Base-by-base conservation (phyloP, 2,329 filamentous ascomycete species). In the Cladobotryum mycophilum region DNA sequence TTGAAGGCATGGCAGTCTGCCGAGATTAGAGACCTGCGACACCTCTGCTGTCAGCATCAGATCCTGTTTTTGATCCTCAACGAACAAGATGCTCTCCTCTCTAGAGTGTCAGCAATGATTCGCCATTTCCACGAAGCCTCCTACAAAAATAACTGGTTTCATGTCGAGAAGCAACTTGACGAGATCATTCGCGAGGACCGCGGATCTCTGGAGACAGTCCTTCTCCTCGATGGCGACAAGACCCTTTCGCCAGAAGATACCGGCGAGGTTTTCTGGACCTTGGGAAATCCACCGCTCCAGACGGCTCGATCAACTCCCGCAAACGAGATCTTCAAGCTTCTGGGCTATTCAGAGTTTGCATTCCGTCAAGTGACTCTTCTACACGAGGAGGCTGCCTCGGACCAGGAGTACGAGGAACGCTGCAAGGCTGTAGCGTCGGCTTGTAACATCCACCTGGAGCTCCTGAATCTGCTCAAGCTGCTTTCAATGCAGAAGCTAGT, bases 141-240 rank as follows among this genome's bases (percentile, higher is more conserved):
- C 1, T 68, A 76, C 46, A 49, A 61, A 0, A 45, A 60, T 38
- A 81, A 80, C 53, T 30, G 67, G 2, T 44, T 43, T 1, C 18
- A 51, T 2, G 69, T 67, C 2, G 51, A 63, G 17, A 48, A 35
- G 0, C 55, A 36, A 12, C 52, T 79, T 1, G 69, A 75, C 18
- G 37, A 61, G 1, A 53, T 65, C 7, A 15, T 77, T 8, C 34
- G 47, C 5, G 13, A 34, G 8, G 36, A n/a, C 12, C 11, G 12
- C 37, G 45, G 15, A 3, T 38, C 56, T 2, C 45, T 71, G 8
- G 57, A 76, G 41, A 79, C 69, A 0, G 62, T 79, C 42, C 46
- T 85, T 14, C 72, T 84, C 0, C 43, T 86, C 2, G 82, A 86
- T 53, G 81, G 65, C 0, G 81, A 85, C 60, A 76, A 65, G 54